Percentiles rank a stretch among this genome's conserved stretches.
phyloP scores from a whole-genome alignment of 1,139 yeast species.

The Suhomyces chickasaworum region DNA sequence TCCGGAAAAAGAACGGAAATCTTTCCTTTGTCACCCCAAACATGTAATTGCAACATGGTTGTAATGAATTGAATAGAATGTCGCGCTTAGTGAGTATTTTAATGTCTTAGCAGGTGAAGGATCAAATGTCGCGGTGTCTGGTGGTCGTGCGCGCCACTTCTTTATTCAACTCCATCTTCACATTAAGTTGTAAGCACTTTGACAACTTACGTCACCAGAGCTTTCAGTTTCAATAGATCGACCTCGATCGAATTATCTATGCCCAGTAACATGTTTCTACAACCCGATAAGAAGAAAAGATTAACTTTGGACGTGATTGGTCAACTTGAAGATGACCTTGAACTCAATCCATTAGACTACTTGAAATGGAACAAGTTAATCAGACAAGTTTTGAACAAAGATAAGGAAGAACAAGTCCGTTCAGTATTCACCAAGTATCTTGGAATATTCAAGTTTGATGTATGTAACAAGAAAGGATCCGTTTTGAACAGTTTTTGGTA shows the following conservation, averaged over 20 bases:
- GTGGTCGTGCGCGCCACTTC: slow-evolving; percentile 7
- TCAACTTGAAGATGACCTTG: slow-evolving; percentile 60
- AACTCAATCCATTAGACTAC: slow-evolving; percentile 58
- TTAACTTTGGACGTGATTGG: slow-evolving; percentile 53
- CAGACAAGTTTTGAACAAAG: slow-evolving; percentile 55
- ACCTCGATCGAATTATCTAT: slow-evolving; percentile 3
- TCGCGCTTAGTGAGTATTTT: neutral
- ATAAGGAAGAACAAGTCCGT: slow-evolving; percentile 64
- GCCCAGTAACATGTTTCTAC: slow-evolving; percentile 26
- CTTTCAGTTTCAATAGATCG: neutral
- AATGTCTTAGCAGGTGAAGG: no score
- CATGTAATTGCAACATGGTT: slow-evolving; percentile 37
- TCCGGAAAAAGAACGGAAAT: slow-evolving; percentile 46
- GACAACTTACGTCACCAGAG: neutral
- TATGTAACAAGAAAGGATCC: slow-evolving; percentile 20
- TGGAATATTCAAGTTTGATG: slow-evolving; percentile 60
- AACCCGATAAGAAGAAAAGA: slow-evolving; percentile 33
- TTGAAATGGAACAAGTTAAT: slow-evolving; percentile 60
- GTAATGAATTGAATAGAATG: neutral
- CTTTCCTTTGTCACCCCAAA: slow-evolving; percentile 53
- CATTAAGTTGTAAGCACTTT: neutral
- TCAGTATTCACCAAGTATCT: slow-evolving; percentile 63
- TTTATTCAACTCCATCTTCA: slow-evolving; percentile 5
- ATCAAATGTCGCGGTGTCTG: neutral
- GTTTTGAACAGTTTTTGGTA: neutral